phyloP scores from a whole-genome alignment of 2,329 filamentous ascomycete genomes.

The Trichoderma sp. region DNA sequence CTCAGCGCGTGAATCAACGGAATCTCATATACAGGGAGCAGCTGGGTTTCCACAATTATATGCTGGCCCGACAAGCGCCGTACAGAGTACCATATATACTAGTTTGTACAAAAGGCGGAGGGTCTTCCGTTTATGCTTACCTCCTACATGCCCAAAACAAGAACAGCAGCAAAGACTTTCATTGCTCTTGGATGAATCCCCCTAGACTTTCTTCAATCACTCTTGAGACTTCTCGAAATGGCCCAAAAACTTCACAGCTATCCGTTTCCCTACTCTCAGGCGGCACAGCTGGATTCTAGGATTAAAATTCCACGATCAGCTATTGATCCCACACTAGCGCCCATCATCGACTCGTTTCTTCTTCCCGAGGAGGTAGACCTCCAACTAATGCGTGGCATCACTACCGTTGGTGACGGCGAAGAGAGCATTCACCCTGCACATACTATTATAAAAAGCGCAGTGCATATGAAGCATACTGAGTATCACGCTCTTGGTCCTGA shows the following conservation, averaged over 20 bases:
- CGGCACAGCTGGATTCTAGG: slow-evolving; percentile 25
- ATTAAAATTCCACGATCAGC: slow-evolving; percentile 26
- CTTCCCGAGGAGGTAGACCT: slow-evolving; percentile 27
- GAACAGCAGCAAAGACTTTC: neutral
- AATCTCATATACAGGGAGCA: neutral
- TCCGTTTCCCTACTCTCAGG: slow-evolving; percentile 27
- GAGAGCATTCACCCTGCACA: neutral
- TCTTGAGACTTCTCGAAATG: neutral
- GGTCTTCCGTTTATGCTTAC: neutral
- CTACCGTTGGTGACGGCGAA: neutral
- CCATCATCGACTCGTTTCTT: slow-evolving; percentile 25
- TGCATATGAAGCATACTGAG: neutral
- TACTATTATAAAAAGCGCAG: neutral
- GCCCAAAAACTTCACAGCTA: slow-evolving; percentile 1
- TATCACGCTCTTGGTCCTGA: neutral
- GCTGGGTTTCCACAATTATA: neutral
- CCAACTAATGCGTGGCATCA: neutral
- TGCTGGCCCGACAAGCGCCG: neutral
- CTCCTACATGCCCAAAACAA: neutral
- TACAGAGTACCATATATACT: neutral
- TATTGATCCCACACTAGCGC: slow-evolving; percentile 24
- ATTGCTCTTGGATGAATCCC: neutral
- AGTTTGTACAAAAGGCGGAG: neutral
- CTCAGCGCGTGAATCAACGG: neutral
- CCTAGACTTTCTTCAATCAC: neutral